Percentiles rank a stretch among this genome's conserved stretches.
These are phyloP conservation scores for Chaetomium globosum DNA, from an alignment of 2,329 filamentous ascomycete genomes.

Conservation along the genomic window DNA sequence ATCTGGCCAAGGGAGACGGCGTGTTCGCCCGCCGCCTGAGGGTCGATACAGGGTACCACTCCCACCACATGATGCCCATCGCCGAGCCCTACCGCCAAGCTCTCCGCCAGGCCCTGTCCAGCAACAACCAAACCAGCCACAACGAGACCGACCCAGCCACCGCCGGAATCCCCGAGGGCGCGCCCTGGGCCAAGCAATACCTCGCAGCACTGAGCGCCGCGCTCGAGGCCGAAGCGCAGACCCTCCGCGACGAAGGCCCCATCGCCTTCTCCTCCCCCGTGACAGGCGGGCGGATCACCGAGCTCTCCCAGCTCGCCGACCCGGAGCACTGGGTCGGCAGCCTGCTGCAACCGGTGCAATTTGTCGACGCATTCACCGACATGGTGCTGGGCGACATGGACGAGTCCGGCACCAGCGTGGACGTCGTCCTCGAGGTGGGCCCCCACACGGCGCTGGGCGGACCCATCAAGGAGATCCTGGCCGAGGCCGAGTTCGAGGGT, in stretches of 20 bases:
- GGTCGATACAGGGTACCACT: constrained; percentile 44
- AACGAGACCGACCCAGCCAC: too few species aligned
- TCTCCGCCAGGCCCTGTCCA: too few species aligned
- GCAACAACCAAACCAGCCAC: too few species aligned
- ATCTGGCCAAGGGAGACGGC: neutral
- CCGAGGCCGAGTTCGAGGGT: constrained; percentile 31
- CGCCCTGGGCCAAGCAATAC: too few species aligned
- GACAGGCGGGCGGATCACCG: too few species aligned
- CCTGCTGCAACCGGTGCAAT: too few species aligned
- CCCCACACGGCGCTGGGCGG: constrained; percentile 39
- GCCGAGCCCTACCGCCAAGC: constrained; percentile 7
- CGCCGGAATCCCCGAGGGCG: too few species aligned
- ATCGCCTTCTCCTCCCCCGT: constrained; percentile 33
- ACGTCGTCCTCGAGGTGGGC: constrained; percentile 40
- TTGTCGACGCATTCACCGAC: constrained; percentile 32
- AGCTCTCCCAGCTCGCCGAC: too few species aligned
- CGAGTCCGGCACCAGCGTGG: constrained; percentile 34
- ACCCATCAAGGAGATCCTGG: constrained; percentile 39
- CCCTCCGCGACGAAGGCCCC: neutral
- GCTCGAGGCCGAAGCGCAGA: too few species aligned
- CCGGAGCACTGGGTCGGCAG: too few species aligned
- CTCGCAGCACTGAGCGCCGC: too few species aligned
- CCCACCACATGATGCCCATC: constrained; percentile 25
- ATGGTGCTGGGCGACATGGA: constrained; percentile 29
- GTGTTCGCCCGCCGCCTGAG: constrained; percentile 26